Evolutionary conservation across 768 basidiomycete genomes (phyloP), one percentile per base, ranked within the genome.

Genomic region (Auriscalpium microsporum): DNA sequence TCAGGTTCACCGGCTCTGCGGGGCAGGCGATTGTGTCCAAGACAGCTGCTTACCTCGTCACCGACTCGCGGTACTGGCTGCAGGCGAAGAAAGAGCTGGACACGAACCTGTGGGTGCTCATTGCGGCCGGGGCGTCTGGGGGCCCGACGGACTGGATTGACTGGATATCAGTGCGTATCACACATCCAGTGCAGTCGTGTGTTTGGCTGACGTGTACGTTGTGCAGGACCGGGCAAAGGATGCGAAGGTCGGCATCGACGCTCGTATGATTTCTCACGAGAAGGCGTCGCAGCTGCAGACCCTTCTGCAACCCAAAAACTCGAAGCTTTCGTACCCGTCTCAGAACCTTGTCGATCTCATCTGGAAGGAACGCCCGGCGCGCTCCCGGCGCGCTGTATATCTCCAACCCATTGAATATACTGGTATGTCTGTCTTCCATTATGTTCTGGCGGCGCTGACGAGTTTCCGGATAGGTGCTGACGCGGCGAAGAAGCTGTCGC

Each of bases 281-380:
- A 83, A 83, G 56, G 86, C 85, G 13, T 73, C 77, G 10, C 70
- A 75, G 45, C 72, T 93, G 53, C 82, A 80, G 57, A 64, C 75
- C 45, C 81, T 80, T 59, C 75, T 92, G 8, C 68, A 68, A 17
- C 44, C 72, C 45, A 76, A 77, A 52, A 74, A 72, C 51, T 82
- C 86, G 16, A 87, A 86, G 67, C 75, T 94, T 56, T 75, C 85
- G 17, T 93, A 86, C 62, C 90, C 90, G 0, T 79, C 86, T 10
- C 82, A 89, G 67, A 95, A 95, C 67, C 76, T 93, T 37, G 72
- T 94, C 48, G 93, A 95, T 66, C 74, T 87, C 2, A 72, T 85
- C 45, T 94, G 93, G 90, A 80, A 79, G 58, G 80, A 84, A 45
- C 87, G 90, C 59, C 90, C 90, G 1, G 50, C 71, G 3, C 85